Evolutionary conservation across 805 yeast genomes (phyloP).

Genomic region (Suhomyces prunicola): DNA sequence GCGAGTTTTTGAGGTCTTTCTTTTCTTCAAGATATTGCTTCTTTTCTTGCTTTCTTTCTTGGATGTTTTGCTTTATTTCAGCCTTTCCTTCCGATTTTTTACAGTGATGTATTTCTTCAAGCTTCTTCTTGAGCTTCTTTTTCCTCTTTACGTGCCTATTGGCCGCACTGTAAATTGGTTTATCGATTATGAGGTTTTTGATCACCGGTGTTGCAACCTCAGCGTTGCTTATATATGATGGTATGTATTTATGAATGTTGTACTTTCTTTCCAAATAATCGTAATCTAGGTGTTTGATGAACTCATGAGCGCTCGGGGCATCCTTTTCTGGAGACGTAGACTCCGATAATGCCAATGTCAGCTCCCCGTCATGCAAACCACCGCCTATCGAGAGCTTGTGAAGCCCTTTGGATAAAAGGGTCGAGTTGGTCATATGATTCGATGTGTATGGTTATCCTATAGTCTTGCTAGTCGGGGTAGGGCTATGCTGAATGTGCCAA

Average conservation of each 20-base stretch:
- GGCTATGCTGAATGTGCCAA: not conserved
- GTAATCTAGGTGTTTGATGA: conserved; percentile 29
- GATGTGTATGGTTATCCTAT: not conserved
- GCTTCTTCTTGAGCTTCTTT: conserved; percentile 9
- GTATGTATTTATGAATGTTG: conserved; percentile 37
- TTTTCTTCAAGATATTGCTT: conserved; percentile 10
- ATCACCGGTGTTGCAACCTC: conserved; percentile 37
- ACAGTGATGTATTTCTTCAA: conserved; percentile 1
- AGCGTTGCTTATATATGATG: conserved; percentile 36
- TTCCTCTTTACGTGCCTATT: conserved; percentile 26
- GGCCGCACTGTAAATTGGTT: conserved; percentile 41
- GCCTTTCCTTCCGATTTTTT: conserved; percentile 4
- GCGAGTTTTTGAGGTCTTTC: conserved; percentile 5
- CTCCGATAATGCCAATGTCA: not conserved
- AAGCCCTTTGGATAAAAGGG: conserved; percentile 11
- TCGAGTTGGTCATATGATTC: not conserved
- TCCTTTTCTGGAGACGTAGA: not conserved
- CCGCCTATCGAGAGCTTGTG: conserved; percentile 5
- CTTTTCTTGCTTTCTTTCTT: not conserved
- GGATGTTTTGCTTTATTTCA: conserved; percentile 3
- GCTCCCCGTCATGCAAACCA: not conserved
- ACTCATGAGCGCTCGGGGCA: conserved; percentile 13
- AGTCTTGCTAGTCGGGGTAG: not conserved
- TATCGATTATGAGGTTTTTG: conserved; percentile 28
- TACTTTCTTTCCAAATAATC: conserved; percentile 32